Base-by-base conservation (phyloP, 1,284 basidiomycete species). In the Calocybe gambosa region DNA sequence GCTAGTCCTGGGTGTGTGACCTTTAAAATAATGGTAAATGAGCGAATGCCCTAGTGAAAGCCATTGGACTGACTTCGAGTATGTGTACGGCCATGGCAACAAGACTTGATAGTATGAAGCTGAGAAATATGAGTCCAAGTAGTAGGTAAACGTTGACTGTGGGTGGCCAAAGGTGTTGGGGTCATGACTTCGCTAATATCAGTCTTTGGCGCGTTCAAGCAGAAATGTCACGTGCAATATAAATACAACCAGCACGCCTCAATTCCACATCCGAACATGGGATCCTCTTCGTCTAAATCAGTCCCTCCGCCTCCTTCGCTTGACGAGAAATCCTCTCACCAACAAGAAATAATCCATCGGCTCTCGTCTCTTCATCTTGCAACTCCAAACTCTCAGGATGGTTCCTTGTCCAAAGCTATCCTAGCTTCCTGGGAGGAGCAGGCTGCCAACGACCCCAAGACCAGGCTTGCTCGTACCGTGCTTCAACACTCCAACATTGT, bases 401-500 rank as follows among this genome's bases (percentile, higher is more conserved):
- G 87, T 26, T 67, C 82, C 23, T 65, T 91, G 45, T 73, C 80
- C 34, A 57, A 77, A 16, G 64, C 69, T 46, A 79, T 77, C 52
- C 58, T 91, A 38, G 66, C 73, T 9, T 62, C 71, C 16, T 91
- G 88, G 89, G 85, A 89, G 64, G 62, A 67, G 0, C 65, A 70
- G 10, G 75, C 80, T 18, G 62, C 74, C 7, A 60, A 73, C 5
- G 73, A 80, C 50, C 75, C 86, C 12, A 87, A 87, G 62, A 71
- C 82, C 8, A 73, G 78, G 56, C 78, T 96, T 28, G 85, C 91
- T 5, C 82, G 89, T 50, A 86, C 89, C 13, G 78, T 95, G 51
- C 74, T 97, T 23, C 71, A 80, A 54, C 88, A 94, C 59, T 71
- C 75, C 35, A 75, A 91, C 65, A 80, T 93, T 49, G 71, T 75